A percentile compares a stretch with the other conserved stretches of the same genome.
Evolutionary conservation across 2,329 filamentous ascomycete species (phyloP).

Genomic region (Cladophialophora yegresii): DNA sequence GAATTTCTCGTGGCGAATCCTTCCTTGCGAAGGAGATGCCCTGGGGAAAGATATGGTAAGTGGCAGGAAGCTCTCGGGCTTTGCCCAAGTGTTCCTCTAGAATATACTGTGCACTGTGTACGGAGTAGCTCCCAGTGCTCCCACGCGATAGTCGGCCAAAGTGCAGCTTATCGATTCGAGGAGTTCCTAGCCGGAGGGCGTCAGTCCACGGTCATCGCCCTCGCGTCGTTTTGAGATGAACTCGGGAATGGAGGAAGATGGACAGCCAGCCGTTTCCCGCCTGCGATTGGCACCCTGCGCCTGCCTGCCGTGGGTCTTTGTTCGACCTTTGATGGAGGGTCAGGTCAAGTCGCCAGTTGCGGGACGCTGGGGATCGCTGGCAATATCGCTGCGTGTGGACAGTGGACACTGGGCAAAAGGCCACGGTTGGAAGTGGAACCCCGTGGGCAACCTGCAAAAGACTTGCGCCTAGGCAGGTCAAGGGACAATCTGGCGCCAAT

Average conservation of each 20-base stretch:
- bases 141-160: conserved; percentile 16
- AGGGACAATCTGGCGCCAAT: conserved; percentile 25
- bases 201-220: not conserved
- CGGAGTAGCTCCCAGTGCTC: not conserved
- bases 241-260: conserved; percentile 3
- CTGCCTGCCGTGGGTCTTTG: conserved; percentile 30
- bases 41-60: conserved; percentile 8
- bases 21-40: not conserved
- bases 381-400: conserved; percentile 23
- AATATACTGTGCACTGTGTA: no score
- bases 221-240: conserved; percentile 7
- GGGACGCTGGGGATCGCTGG: conserved; percentile 26
- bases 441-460: conserved; percentile 9
- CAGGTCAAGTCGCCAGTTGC: conserved; percentile 28
- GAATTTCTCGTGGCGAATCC: not conserved
- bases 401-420: conserved; percentile 7
- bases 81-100: conserved; percentile 3
- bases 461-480: conserved; percentile 14
- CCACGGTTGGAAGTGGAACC: conserved; percentile 11
- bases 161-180: conserved; percentile 9
- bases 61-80: conserved; percentile 9
- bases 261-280: conserved; percentile 20
- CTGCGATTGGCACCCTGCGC: conserved; percentile 30
- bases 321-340: conserved; percentile 29
- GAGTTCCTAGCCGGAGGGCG: conserved; percentile 19